Evolutionary conservation across 2,329 filamentous ascomycete species (phyloP).

Genomic region (Lachnellula hyalina): DNA sequence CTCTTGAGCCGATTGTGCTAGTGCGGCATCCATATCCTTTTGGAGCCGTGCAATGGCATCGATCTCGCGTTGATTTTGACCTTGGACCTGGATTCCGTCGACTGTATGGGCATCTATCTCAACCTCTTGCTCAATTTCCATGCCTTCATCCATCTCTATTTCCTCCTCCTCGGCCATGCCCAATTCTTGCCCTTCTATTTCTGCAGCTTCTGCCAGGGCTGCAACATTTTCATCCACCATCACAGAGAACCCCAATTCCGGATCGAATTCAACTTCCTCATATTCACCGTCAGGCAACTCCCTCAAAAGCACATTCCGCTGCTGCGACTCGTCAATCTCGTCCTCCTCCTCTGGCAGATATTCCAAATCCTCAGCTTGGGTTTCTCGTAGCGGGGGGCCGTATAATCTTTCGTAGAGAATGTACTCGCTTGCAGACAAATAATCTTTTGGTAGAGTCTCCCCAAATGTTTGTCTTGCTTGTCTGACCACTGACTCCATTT

Average conservation of each 20-base stretch:
- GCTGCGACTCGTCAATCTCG: constrained; percentile 43
- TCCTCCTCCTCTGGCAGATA: constrained; percentile 29
- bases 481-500: constrained; percentile 61
- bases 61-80: constrained; percentile 28
- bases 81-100: constrained; percentile 19
- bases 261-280: constrained; percentile 51
- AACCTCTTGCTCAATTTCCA: background rate
- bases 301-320: constrained; percentile 44
- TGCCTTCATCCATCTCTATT: background rate
- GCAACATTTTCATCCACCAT: constrained; percentile 27
- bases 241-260: constrained; percentile 26
- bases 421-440: constrained; percentile 66
- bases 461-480: constrained; percentile 70
- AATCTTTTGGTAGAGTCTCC: constrained; percentile 66
- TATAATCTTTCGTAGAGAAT: constrained; percentile 75
- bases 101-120: background rate
- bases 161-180: background rate
- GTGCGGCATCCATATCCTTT: constrained; percentile 28
- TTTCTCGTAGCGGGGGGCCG: constrained; percentile 64
- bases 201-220: background rate
- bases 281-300: constrained; percentile 51
- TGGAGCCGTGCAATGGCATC: constrained; percentile 29
- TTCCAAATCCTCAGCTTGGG: constrained; percentile 53
- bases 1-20: constrained; percentile 24
- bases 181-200: constrained; percentile 5